A percentile compares a stretch with the other conserved stretches of the same genome.
Evolutionary conservation across 2,329 filamentous ascomycete genomes (phyloP).

Genomic region (Venturia asperata): DNA sequence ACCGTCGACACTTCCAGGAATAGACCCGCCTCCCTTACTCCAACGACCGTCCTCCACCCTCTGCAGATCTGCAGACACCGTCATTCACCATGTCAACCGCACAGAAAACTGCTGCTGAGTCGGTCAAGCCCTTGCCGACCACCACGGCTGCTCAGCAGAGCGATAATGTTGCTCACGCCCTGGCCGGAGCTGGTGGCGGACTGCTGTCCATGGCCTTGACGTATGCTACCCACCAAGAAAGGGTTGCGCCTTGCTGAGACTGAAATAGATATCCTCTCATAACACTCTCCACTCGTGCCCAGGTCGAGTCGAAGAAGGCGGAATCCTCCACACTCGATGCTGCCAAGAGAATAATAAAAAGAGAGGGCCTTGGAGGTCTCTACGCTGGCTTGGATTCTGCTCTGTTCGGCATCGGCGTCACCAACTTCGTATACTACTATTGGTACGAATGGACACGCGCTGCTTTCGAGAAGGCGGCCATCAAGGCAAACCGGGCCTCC

Average conservation of each 20-base stretch:
- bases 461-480: constrained; percentile 70
- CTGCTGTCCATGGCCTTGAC: constrained; percentile 94
- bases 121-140: constrained; percentile 8
- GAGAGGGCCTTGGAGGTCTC: constrained; percentile 81
- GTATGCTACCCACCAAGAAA: constrained; percentile 41
- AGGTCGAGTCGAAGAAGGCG: constrained; percentile 93
- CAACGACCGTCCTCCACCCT: neutral
- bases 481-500: constrained; percentile 62
- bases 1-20: neutral
- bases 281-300: constrained; percentile 91
- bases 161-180: constrained; percentile 93
- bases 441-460: constrained; percentile 97
- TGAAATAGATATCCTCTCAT: constrained; percentile 77
- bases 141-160: constrained; percentile 58
- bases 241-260: neutral
- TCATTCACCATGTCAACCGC: constrained; percentile 7
- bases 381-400: constrained; percentile 92
- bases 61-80: neutral
- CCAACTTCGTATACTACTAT: constrained; percentile 99
- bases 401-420: constrained; percentile 94
- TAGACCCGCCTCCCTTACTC: constrained; percentile 11
- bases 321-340: constrained; percentile 78
- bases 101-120: neutral
- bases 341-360: constrained; percentile 76
- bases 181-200: constrained; percentile 87